These are phyloP conservation scores for Zalaria sp. DNA, from an alignment of 2,329 filamentous ascomycete species.

Conservation along the genomic window DNA sequence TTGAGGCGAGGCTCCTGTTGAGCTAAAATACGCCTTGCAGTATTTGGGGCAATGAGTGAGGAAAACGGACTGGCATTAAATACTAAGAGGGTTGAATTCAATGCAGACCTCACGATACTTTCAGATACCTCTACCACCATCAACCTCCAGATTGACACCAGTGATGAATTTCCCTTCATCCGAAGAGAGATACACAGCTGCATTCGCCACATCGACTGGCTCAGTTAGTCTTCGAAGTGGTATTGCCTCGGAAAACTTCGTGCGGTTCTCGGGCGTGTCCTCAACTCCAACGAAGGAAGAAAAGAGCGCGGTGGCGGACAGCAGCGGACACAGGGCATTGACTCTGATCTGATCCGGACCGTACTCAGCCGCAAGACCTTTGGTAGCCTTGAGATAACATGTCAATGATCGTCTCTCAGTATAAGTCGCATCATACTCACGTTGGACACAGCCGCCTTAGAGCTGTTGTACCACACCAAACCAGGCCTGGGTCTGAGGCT, in stretches of 20 bases:
- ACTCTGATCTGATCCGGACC: slow-evolving; percentile 55
- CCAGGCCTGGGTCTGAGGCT: slow-evolving; percentile 47
- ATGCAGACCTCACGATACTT: no score
- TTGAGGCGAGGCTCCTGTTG: no score
- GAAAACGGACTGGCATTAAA: no score
- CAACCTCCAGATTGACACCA: slow-evolving; percentile 54
- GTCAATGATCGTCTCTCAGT: no score
- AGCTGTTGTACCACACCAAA: slow-evolving; percentile 57
- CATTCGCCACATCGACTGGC: slow-evolving; percentile 56
- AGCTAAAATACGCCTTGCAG: no score
- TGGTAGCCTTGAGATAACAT: slow-evolving; percentile 25
- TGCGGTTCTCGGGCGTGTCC: slow-evolving; percentile 47
- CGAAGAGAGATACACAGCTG: slow-evolving; percentile 54
- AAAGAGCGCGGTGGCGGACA: slow-evolving; percentile 52
- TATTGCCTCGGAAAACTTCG: slow-evolving; percentile 39
- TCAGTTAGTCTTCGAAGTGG: slow-evolving; percentile 42
- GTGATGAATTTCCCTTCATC: slow-evolving; percentile 61
- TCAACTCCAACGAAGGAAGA: slow-evolving; percentile 45
- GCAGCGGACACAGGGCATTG: slow-evolving; percentile 54
- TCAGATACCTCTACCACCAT: slow-evolving; percentile 35
- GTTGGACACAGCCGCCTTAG: slow-evolving; percentile 47
- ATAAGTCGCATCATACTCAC: slow-evolving; percentile 41
- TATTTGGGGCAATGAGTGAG: no score
- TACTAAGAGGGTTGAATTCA: no score
- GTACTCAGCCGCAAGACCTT: slow-evolving; percentile 56